These are phyloP conservation scores for Linnemannia hyalina DNA, from an alignment of 192 early-diverging fungal genomes.

Conservation along the genomic window DNA sequence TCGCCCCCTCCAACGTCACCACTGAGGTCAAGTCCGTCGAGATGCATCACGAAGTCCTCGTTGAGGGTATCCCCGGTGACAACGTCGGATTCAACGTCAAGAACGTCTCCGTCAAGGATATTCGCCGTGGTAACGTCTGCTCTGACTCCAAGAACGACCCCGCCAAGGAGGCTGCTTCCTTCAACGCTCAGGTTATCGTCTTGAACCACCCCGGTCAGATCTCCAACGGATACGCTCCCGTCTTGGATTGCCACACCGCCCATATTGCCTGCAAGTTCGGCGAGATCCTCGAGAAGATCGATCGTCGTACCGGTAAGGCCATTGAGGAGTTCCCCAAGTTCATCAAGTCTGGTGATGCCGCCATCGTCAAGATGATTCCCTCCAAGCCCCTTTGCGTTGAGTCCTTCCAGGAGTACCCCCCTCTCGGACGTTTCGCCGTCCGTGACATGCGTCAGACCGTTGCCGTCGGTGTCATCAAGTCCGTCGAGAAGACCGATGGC, in stretches of 20 bases:
- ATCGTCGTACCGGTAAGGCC: conserved; percentile 95
- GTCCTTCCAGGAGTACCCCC: conserved; percentile 91
- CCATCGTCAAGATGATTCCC: conserved; percentile 95
- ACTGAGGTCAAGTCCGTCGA: conserved; percentile 98
- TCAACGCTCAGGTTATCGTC: conserved; percentile 96
- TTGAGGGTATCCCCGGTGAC: conserved; percentile 93
- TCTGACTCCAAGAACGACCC: conserved; percentile 98
- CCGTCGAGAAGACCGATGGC: conserved; percentile 83
- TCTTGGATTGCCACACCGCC: conserved; percentile 96
- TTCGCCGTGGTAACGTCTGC: conserved; percentile 96
- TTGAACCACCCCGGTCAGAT: conserved; percentile 98
- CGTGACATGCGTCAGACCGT: conserved; percentile 99
- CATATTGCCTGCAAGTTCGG: conserved; percentile 97
- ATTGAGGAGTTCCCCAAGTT: conserved; percentile 95
- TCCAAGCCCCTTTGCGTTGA: conserved; percentile 98
- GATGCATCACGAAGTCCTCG: conserved; percentile 97
- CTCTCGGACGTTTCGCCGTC: conserved; percentile 97
- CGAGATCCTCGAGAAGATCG: conserved; percentile 94
- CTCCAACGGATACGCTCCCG: conserved; percentile 93
- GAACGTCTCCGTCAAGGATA: conserved; percentile 98
- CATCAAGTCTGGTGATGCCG: conserved; percentile 95
- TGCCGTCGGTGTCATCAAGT: conserved; percentile 97
- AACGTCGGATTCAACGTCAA: conserved; percentile 99
- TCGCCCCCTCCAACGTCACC: conserved; percentile 88
- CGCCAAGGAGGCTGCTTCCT: conserved; percentile 91